Base-by-base conservation (phyloP, 169 alveolate genomes). In the Theileria orientalis region DNA sequence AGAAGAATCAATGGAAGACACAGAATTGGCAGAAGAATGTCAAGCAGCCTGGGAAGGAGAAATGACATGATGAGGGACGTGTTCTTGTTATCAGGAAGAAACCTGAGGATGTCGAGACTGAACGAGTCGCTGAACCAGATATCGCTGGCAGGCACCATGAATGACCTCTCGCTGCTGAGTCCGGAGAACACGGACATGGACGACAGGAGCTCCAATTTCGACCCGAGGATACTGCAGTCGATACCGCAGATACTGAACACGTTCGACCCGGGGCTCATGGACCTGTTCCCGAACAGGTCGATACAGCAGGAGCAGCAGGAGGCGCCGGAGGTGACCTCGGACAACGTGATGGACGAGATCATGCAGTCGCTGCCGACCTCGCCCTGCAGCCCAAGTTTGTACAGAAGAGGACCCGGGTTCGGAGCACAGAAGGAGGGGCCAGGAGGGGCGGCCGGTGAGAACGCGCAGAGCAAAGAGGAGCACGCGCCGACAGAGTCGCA, bases 161-260 rank as follows among this genome's bases (percentile, higher is more conserved):
- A 52, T 37, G n/a, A n/a, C n/a, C n/a, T n/a, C n/a, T n/a, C n/a
- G n/a, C n/a, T n/a, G n/a, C 13, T 56, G 60, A 68, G 41, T 25
- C 19, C 23, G 16, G 9, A 27, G 5, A 47, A 46, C 30, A 46
- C 67, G 42, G 23, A 52, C 1, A 44, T 27, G 11, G 49, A 30
- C 16, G 62, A 33, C 33, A 29, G 57, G n/a, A 40, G 46, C 32
- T 30, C 64, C 37, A 35, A 67, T 14, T 46, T 11, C 0, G 85
- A 74, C 44, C 27, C 69, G 19, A 32, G 83, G 42, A 54, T 63
- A 44, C 47, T 79, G 33, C 74, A 70, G 57, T 51, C 79, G 7
- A 63, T 79, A 35, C 83, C 86, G 23, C 84, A 76, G n/a, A 49
- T 68, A 41, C 41, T 76, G 37, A 68, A 83, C 69, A 27, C 76